phyloP scores from a whole-genome alignment of 306 rosid species.

The Begonia fuchsioides region DNA sequence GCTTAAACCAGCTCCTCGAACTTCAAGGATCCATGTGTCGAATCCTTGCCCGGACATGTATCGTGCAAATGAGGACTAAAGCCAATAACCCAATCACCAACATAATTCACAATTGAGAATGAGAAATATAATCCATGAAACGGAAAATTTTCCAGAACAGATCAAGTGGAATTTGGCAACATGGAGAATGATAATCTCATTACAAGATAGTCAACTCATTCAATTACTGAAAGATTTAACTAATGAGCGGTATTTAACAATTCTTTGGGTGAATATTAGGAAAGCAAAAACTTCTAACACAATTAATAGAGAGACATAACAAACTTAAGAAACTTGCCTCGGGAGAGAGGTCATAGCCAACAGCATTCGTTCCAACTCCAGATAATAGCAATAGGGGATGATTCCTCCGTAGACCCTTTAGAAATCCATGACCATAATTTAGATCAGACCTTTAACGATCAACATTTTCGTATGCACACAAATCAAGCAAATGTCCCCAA shows the following conservation, averaged over 20 bases:
- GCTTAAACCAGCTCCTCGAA: constrained; percentile 85
- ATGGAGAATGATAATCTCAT: too few relatives aligned
- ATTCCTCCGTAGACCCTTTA: constrained; percentile 54
- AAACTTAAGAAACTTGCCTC: constrained; percentile 26
- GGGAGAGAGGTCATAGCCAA: constrained; percentile 86
- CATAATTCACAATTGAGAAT: background rate
- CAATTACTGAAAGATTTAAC: too few relatives aligned
- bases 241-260: too few relatives aligned
- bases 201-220: too few relatives aligned
- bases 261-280: too few relatives aligned
- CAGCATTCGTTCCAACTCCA: constrained; percentile 75
- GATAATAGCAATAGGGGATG: constrained; percentile 76
- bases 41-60: constrained; percentile 70
- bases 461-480: too few relatives aligned
- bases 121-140: background rate
- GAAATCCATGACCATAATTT: background rate
- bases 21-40: constrained; percentile 89
- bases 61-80: constrained; percentile 75
- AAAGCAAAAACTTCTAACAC: too few relatives aligned
- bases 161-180: too few relatives aligned
- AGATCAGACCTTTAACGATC: too few relatives aligned
- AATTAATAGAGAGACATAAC: background rate
- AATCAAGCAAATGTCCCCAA: too few relatives aligned
- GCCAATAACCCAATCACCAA: constrained; percentile 11
- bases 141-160: too few relatives aligned